phyloP scores from a whole-genome alignment of 208 protist genomes.

The Jaenimonas drosophilae region DNA sequence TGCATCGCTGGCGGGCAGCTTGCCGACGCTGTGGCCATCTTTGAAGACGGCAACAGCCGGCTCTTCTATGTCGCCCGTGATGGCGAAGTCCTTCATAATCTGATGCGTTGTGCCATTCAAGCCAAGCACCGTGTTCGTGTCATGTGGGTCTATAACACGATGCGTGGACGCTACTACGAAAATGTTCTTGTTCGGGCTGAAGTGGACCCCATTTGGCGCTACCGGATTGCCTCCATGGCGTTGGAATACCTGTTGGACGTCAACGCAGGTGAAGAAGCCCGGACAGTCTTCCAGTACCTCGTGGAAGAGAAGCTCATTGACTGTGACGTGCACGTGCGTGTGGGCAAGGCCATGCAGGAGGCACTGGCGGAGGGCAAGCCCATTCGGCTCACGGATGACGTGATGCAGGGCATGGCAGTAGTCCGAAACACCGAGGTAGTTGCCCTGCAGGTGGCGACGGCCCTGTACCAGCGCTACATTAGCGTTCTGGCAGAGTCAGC shows the following conservation, averaged over 20 bases:
- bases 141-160: slow-evolving; percentile 86
- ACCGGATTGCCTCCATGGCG: slow-evolving; percentile 56
- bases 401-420: slow-evolving; percentile 29
- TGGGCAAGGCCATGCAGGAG: slow-evolving; percentile 64
- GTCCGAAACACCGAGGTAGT: slow-evolving; percentile 41
- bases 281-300: slow-evolving; percentile 61
- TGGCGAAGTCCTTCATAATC: slow-evolving; percentile 74
- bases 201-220: slow-evolving; percentile 76
- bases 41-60: slow-evolving; percentile 75
- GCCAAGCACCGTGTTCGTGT: slow-evolving; percentile 74
- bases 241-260: slow-evolving; percentile 66
- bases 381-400: slow-evolving; percentile 19
- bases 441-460: slow-evolving; percentile 61
- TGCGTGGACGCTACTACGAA: slow-evolving; percentile 79
- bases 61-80: slow-evolving; percentile 83
- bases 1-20: slow-evolving; percentile 65
- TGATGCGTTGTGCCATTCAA: slow-evolving; percentile 73
- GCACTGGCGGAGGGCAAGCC: slow-evolving; percentile 64
- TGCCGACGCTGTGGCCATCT: slow-evolving; percentile 80
- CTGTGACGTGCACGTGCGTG: slow-evolving; percentile 70
- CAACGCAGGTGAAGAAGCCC: slow-evolving; percentile 60
- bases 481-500: slow-evolving; percentile 1
- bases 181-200: slow-evolving; percentile 73
- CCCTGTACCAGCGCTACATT: slow-evolving; percentile 38
- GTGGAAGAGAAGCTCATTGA: slow-evolving; percentile 44